Evolutionary conservation across 2,329 filamentous ascomycete genomes (phyloP), one percentile per base, ranked within the genome.

Genomic region (Shiraia bambusicola): DNA sequence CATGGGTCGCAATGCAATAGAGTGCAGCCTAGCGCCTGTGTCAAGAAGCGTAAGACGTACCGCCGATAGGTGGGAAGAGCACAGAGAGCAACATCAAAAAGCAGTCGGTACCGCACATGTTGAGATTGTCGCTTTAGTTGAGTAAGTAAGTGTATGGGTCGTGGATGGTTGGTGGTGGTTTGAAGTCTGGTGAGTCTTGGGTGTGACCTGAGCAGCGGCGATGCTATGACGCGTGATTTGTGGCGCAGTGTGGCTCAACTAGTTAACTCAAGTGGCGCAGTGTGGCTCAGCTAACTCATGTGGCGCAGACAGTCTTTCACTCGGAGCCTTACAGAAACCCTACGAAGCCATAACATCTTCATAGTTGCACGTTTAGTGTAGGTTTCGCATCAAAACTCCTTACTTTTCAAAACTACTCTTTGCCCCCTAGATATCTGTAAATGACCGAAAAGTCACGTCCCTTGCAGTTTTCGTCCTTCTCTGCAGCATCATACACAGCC

Each of bases 71-170:
- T 24, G 80, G 80, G 66, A 83, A 83, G 60, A 83, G 74, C 60
- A 83, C 71, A 60, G 80, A 78, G 50, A 84, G 69, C 35, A 83
- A 65, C 62, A 75, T 79, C 55, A 83, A 70, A 58, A 83, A 82
- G 52, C 81, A 72, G 67, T 83, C 80, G 57, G 76, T 75, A 61
- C 77, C 65, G 65, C 79, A 82, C 79, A 82, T 82, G 30, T 13
- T 74, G 47, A 31, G 32, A 30, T 45, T 16, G 17, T 22, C 19
- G n/a, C 17, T 12, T 27, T 27, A 11, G 12, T n/a, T 28, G 16
- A 29, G 10, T 26, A 26, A 39, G 16, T 14, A 22, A 8, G 28
- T 13, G 15, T 33, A 13, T 28, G 19, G 34, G 33, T n/a, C 17
- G n/a, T 32, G 12, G 15, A 34, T 19, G 16, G 31, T 34, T 8